These are phyloP conservation scores for Saccharomyces hybrid DNA, from an alignment of 1,139 yeast genomes.

Conservation along the genomic window DNA sequence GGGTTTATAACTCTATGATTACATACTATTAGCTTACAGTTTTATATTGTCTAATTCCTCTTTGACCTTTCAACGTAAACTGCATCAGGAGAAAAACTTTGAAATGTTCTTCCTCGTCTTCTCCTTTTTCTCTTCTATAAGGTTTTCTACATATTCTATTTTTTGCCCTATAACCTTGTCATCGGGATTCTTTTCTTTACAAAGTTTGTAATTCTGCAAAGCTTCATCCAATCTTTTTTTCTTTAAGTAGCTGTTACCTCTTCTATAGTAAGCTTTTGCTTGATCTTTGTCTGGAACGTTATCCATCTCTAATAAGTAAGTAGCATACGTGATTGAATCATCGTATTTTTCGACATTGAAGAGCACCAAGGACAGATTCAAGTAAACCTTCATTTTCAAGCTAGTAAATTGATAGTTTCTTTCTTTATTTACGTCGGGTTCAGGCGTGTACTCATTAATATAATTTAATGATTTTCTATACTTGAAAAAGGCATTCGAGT, in stretches of 20 bases:
- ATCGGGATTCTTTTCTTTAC: slow-evolving; percentile 40
- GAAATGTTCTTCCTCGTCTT: slow-evolving; percentile 49
- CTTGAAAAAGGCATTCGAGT: slow-evolving; percentile 48
- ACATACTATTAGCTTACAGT: neutral
- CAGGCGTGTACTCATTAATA: slow-evolving; percentile 66
- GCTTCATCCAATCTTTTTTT: slow-evolving; percentile 46
- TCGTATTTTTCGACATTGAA: slow-evolving; percentile 42
- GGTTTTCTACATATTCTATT: slow-evolving; percentile 36
- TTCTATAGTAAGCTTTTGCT: slow-evolving; percentile 59
- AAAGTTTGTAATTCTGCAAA: slow-evolving; percentile 39
- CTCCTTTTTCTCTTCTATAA: slow-evolving; percentile 39
- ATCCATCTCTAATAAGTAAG: slow-evolving; percentile 47
- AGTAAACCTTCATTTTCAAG: slow-evolving; percentile 53
- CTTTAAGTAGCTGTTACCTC: slow-evolving; percentile 44
- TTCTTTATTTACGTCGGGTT: slow-evolving; percentile 54
- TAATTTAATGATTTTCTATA: slow-evolving; percentile 59
- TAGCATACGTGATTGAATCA: slow-evolving; percentile 45
- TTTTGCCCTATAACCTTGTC: slow-evolving; percentile 47
- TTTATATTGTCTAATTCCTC: no score
- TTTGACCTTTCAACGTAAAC: no score
- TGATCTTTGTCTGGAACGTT: slow-evolving; percentile 37
- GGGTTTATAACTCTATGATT: no score
- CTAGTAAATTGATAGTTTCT: slow-evolving; percentile 44
- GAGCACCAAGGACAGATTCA: slow-evolving; percentile 50
- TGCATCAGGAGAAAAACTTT: slow-evolving; percentile 49